Base-by-base conservation (phyloP, 345 rosid genomes). In the Sisymbrium irio region DNA sequence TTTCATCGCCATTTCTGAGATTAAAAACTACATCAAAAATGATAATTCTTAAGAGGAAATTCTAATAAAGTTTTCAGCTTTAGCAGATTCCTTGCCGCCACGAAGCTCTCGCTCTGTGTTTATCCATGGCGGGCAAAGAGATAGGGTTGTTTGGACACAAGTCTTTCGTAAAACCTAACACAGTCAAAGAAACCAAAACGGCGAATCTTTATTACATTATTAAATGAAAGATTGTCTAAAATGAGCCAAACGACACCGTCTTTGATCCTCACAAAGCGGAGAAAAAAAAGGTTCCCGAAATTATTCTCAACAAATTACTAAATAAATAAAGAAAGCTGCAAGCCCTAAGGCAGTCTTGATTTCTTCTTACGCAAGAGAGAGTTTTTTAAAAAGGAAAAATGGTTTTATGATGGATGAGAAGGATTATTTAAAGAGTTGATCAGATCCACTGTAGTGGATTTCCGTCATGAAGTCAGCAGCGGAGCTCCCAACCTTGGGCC, bases 381-480 rank as follows among this genome's bases (percentile, higher is more conserved):
- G 44, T 62, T 49, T 39, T 13, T 5, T 7, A 15, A 51, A 50
- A 20, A 27, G 7, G 51, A 37, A 25, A 5, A 17, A 37, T 19
- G 14, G 33, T 49, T 39, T 19, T 13, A 18, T 15, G 13, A 5
- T 47, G 6, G 8, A 9, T 60, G n/a, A 3, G 39, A 13, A 50
- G 40, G 36, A 35, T 40, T 27, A 39, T 10, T 10, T 0, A 14
- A 1, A 42, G 25, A 27, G 32, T 5, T 30, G 0, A 30, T 20
- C 3, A 45, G 72, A 36, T 9, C 83, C 83, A 46, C 79, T 57
- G 39, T 88, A 88, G 0, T 69, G 35, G 32, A 88, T 83, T 56
- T 68, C 77, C 94, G 87, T 82, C 40, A 85, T 70, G 37, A 83
- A 77, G 0, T 85, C 86, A 71, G 70, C 77, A 56, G 56, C 89